phyloP scores from a whole-genome alignment of 805 yeast genomes.

The Candida nanaspora region DNA sequence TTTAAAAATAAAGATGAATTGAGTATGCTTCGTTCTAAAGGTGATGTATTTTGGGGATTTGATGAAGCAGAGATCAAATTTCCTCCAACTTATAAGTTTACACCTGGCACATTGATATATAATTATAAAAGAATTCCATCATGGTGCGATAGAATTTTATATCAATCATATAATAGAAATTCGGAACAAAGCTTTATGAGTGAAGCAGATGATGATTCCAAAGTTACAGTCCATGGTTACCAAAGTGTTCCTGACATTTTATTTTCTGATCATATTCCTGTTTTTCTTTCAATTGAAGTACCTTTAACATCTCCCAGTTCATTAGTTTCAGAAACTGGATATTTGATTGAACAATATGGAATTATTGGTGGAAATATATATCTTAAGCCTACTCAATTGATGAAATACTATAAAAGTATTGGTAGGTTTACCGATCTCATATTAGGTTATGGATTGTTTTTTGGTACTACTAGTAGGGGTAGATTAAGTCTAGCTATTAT shows the following conservation, averaged over 20 bases:
- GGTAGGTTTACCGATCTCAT: slow-evolving; percentile 12
- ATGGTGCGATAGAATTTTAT: slow-evolving; percentile 86
- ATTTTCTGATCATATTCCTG: slow-evolving; percentile 80
- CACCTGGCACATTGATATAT: slow-evolving; percentile 37
- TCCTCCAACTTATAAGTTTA: slow-evolving; percentile 76
- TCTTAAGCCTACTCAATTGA: slow-evolving; percentile 16
- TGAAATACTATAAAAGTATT: slow-evolving; percentile 10
- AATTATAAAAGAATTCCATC: slow-evolving; percentile 63
- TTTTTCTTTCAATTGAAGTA: slow-evolving; percentile 41
- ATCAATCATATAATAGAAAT: slow-evolving; percentile 33
- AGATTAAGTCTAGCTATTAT: slow-evolving; percentile 7
- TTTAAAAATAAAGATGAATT: slow-evolving; percentile 40
- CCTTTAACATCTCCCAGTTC: slow-evolving; percentile 39
- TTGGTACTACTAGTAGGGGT: slow-evolving; percentile 15
- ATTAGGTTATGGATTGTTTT: slow-evolving; percentile 10
- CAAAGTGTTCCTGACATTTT: slow-evolving; percentile 37
- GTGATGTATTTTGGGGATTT: slow-evolving; percentile 53
- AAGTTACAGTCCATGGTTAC: slow-evolving; percentile 28
- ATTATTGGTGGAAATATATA: slow-evolving; percentile 17
- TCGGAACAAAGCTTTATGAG: background rate
- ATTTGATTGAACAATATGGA: slow-evolving; percentile 16
- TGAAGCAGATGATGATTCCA: background rate
- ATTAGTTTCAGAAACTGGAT: slow-evolving; percentile 20
- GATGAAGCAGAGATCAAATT: slow-evolving; percentile 59
- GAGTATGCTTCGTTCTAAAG: slow-evolving; percentile 29